phyloP scores from a whole-genome alignment of 306 rosid genomes.

The Parietaria judaica region DNA sequence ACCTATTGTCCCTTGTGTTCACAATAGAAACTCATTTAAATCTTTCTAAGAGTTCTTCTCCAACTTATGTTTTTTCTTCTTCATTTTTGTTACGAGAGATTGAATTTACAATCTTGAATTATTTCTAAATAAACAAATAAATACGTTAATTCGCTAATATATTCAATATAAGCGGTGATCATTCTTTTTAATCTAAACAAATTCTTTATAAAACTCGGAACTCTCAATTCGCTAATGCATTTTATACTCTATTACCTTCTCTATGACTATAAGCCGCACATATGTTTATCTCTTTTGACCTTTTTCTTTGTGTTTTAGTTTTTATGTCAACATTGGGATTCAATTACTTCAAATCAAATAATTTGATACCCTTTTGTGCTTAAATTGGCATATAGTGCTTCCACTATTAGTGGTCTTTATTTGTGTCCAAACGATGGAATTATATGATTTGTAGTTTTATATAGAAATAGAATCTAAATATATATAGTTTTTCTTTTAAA shows the following conservation, averaged over 20 bases:
- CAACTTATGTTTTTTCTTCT: too few species aligned
- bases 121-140: too few species aligned
- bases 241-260: too few species aligned
- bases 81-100: too few species aligned
- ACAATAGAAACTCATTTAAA: neutral
- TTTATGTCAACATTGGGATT: neutral
- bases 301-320: neutral
- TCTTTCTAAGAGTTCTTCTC: too few species aligned
- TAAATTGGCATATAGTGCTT: neutral
- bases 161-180: too few species aligned
- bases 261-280: slow-evolving; percentile 4
- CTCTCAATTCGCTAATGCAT: too few species aligned
- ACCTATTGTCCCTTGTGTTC: slow-evolving; percentile 3
- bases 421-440: slow-evolving; percentile 13
- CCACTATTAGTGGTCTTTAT: neutral
- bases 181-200: too few species aligned
- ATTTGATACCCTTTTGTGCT: slow-evolving; percentile 4
- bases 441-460: neutral
- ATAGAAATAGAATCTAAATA: neutral
- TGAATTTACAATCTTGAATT: too few species aligned
- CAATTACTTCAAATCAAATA: neutral
- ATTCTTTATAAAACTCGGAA: too few species aligned
- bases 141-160: too few species aligned
- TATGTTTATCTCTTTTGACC: neutral
- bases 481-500: neutral